Evolutionary conservation across 306 rosid genomes (phyloP), one percentile per base, ranked within the genome.

Genomic region (Sphenostylis stenocarpa): DNA sequence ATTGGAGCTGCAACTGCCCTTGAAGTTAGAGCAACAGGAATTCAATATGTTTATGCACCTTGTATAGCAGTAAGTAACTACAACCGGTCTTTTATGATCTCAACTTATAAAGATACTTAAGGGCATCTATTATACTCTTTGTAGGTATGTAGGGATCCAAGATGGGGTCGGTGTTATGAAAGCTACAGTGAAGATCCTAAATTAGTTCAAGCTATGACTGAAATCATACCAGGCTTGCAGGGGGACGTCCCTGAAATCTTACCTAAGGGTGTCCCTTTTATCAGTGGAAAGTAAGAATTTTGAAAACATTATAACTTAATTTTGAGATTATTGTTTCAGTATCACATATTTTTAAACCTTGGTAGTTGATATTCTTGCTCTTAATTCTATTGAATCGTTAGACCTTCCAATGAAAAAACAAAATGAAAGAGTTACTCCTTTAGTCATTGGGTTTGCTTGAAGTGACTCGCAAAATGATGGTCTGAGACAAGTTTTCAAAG

Each of bases 141-240:
- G 47, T 65, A 86, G 89, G 89, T 86, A 2, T 86, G 89, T 73
- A 83, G 89, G 77, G 89, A 86, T 83, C 89, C 89, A 23, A 80
- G 89, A 58, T 83, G 89, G 89, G 89, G 89, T 67, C 83, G 89
- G 24, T 86, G 89, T 63, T 86, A 77, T 4, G 89, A 86, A 73
- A 86, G 89, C 56, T 86, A 83, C 81, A 77, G 89, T 14, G 89
- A 86, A 77, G 89, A 80, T 80, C 85, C 83, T 39, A 39, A 55
- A 68, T 1, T 83, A 55, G 87, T 86, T 68, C 72, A 83, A 73
- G 81, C 79, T 16, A 86, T 83, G 89, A 77, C 89, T 62, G 83
- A 86, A 72, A 48, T 83, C 62, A 49, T 86, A 77, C 36, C 77
- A 44, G 89, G 89, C 64, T 63, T 86, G 61, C 89, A 86, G 69